Conservation (phyloP, 2,329 filamentous ascomycete species). For the Pseudophaeomoniella oleicola region DNA sequence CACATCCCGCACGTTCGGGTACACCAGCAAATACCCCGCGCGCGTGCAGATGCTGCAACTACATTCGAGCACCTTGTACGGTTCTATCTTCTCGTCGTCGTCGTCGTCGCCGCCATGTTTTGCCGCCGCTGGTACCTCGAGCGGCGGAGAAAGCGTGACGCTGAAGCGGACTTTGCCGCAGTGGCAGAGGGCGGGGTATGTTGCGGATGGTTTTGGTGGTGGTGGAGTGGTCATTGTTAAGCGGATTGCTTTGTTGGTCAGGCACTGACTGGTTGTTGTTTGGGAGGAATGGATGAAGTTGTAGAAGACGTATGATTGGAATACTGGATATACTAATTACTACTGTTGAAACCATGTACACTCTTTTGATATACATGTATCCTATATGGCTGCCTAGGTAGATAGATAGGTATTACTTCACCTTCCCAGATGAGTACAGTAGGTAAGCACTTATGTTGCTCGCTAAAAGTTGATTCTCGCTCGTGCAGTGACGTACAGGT, state of each 20-base stretch:
- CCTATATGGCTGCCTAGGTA: no score
- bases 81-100: conserved; percentile 6
- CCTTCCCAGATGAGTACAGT: no score
- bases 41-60: conserved; percentile 14
- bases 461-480: no score
- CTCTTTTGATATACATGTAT: no score
- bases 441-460: no score
- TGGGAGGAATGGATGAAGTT: no score
- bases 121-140: neutral
- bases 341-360: no score
- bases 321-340: no score
- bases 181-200: conserved; percentile 10
- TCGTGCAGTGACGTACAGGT: no score
- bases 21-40: conserved; percentile 16
- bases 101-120: no score
- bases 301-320: neutral
- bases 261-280: no score
- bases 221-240: neutral
- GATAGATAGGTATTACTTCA: no score
- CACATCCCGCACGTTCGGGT: conserved; percentile 12
- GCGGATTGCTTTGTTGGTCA: neutral
- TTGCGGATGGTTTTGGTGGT: neutral
- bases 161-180: conserved; percentile 12
- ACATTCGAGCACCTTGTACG: conserved; percentile 6
- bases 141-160: conserved; percentile 7